A percentile compares a stretch with the other conserved stretches of the same genome.
These are phyloP conservation scores for Pseudogymnoascus sp. DNA, from an alignment of 2,329 filamentous ascomycete genomes.

Conservation along the genomic window DNA sequence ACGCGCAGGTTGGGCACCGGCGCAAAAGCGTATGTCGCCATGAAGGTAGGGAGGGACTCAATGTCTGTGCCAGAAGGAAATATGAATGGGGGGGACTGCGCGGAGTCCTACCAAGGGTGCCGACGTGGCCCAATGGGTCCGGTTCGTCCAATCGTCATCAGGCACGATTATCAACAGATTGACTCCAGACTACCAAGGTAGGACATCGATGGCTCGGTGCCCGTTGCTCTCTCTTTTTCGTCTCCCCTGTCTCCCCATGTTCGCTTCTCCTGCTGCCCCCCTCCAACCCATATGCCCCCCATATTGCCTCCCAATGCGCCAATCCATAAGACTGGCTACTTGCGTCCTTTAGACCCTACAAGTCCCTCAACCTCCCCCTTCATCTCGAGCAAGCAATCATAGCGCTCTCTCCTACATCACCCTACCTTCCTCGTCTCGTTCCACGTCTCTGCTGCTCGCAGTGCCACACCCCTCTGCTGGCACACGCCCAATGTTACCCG, in stretches of 20 bases:
- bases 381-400: conserved; percentile 1
- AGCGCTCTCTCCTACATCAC: background rate
- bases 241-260: background rate
- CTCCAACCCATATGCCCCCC: background rate
- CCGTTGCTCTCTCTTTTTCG: conserved; percentile 1
- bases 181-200: background rate
- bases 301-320: conserved; percentile 1
- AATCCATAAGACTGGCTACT: conserved; percentile 5
- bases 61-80: background rate
- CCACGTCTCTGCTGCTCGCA: background rate
- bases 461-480: conserved; percentile 1
- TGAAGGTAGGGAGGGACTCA: background rate
- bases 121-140: conserved; percentile 8
- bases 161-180: conserved; percentile 8
- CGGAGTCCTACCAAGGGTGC: background rate
- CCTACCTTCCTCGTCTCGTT: background rate
- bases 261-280: background rate
- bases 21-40: background rate
- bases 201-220: background rate
- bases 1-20: conserved; percentile 4
- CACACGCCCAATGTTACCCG: conserved; percentile 7
- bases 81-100: background rate
- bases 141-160: background rate
- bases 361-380: background rate
- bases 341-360: background rate